These are phyloP conservation scores for Striga hermonthica DNA, from an alignment of 305 asterid genomes.

Conservation along the genomic window DNA sequence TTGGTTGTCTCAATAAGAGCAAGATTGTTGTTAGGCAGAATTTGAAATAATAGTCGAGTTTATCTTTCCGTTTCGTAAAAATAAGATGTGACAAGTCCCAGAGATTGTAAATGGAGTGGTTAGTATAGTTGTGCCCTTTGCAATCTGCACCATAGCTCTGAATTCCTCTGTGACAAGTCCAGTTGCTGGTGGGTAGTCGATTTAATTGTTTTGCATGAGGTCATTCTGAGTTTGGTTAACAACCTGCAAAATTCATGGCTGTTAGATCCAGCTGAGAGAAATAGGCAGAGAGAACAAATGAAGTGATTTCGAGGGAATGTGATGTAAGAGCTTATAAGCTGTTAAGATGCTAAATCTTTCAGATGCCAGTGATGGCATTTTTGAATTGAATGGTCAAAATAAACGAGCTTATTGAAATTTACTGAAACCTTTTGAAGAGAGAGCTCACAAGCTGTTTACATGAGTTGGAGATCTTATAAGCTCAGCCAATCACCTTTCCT, in stretches of 20 bases:
- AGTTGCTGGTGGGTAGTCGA: too few relatives aligned
- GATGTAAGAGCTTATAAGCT: neutral
- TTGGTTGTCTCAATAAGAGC: neutral
- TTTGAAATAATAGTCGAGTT: neutral
- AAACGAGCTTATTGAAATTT: neutral
- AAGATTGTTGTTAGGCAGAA: conserved; percentile 15
- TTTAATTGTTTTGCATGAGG: neutral
- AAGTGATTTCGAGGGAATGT: too few relatives aligned
- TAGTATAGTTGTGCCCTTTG: neutral
- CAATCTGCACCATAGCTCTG: neutral
- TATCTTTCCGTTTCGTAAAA: neutral
- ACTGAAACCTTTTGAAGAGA: neutral
- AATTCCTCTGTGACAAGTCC: neutral
- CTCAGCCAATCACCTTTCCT: neutral
- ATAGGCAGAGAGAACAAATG: neutral
- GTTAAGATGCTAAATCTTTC: neutral
- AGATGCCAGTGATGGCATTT: neutral
- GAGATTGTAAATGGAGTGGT: too few relatives aligned
- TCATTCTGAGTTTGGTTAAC: conserved; percentile 1
- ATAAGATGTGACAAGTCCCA: too few relatives aligned
- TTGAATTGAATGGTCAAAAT: neutral
- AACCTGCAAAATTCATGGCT: neutral
- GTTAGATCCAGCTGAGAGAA: conserved; percentile 5
- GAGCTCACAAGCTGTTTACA: neutral
- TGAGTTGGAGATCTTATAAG: neutral